phyloP scores from a whole-genome alignment of 2,329 filamentous ascomycete species.

The Rachicladosporium sp. region DNA sequence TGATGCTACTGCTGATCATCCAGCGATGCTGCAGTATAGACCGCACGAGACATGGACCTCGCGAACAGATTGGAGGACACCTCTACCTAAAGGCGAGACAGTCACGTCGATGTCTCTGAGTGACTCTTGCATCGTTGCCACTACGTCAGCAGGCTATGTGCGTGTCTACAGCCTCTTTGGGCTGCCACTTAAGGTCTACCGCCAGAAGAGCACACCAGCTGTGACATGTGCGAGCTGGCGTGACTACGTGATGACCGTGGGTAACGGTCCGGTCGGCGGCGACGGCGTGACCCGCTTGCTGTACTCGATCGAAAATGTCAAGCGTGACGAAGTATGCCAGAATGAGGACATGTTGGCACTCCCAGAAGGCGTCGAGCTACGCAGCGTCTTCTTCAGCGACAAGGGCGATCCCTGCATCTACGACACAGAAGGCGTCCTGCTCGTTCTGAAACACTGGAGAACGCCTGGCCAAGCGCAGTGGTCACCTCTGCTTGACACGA shows the following conservation, averaged over 20 bases:
- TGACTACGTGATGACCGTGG: slow-evolving; percentile 92
- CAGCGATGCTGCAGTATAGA: slow-evolving; percentile 80
- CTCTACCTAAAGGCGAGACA: slow-evolving; percentile 75
- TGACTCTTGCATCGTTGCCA: slow-evolving; percentile 80
- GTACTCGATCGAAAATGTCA: slow-evolving; percentile 91
- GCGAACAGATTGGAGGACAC: slow-evolving; percentile 77
- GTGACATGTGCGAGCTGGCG: slow-evolving; percentile 90
- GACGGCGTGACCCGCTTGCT: slow-evolving; percentile 67
- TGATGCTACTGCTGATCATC: slow-evolving; percentile 51
- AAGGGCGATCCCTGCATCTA: slow-evolving; percentile 94
- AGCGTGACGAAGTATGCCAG: slow-evolving; percentile 85
- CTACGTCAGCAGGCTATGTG: slow-evolving; percentile 77
- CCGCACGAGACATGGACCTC: slow-evolving; percentile 96
- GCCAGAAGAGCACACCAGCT: slow-evolving; percentile 79
- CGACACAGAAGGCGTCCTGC: slow-evolving; percentile 77
- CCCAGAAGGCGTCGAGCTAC: slow-evolving; percentile 58
- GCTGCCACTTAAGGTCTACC: slow-evolving; percentile 74
- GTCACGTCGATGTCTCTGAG: slow-evolving; percentile 82
- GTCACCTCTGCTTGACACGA: slow-evolving; percentile 88
- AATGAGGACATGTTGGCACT: slow-evolving; percentile 86
- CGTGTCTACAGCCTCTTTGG: slow-evolving; percentile 89
- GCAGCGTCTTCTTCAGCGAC: slow-evolving; percentile 84
- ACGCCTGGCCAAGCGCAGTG: slow-evolving; percentile 72
- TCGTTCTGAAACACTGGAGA: slow-evolving; percentile 86
- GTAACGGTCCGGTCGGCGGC: slow-evolving; percentile 73